Conservation (phyloP, 345 rosid genomes). For the Xanthoceras sorbifolium region DNA sequence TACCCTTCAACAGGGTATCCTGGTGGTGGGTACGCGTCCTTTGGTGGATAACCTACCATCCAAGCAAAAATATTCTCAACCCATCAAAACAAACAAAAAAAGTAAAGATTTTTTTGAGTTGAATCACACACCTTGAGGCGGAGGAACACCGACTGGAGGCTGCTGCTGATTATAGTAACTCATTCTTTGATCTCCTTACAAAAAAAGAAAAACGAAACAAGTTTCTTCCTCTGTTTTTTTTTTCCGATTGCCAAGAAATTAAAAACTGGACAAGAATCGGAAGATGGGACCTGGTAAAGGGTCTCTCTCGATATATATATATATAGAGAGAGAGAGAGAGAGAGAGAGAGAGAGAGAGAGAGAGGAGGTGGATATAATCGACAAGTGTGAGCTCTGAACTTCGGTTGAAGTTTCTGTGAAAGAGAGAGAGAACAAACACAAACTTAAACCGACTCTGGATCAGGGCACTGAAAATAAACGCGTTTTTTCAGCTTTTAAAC, state of each 20-base stretch:
- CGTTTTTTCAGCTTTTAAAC: background rate
- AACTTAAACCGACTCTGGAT: too few relatives aligned
- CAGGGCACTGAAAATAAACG: background rate
- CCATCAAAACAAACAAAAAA: too few relatives aligned
- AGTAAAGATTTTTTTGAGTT: background rate
- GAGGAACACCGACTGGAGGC: conserved; percentile 67
- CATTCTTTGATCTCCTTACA: conserved; percentile 34
- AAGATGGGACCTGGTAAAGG: background rate
- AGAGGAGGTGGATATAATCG: background rate
- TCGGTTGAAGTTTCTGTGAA: background rate
- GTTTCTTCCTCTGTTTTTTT: background rate
- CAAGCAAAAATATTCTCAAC: too few relatives aligned
- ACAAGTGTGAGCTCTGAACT: background rate
- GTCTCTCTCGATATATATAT: background rate
- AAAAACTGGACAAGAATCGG: background rate
- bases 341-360: background rate
- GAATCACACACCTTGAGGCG: conserved; percentile 52
- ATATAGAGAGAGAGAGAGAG: background rate
- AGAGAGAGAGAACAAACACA: too few relatives aligned
- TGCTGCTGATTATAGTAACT: conserved; percentile 57
- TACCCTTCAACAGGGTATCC: conserved; percentile 58
- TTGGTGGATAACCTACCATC: conserved; percentile 47
- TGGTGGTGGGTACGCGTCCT: conserved; percentile 62
- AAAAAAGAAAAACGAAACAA: too few relatives aligned
- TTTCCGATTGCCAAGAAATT: background rate